Evolutionary conservation across 495 filamentous ascomycete species (phyloP), one percentile per base, ranked within the genome.

Genomic region (Platismatia glauca): DNA sequence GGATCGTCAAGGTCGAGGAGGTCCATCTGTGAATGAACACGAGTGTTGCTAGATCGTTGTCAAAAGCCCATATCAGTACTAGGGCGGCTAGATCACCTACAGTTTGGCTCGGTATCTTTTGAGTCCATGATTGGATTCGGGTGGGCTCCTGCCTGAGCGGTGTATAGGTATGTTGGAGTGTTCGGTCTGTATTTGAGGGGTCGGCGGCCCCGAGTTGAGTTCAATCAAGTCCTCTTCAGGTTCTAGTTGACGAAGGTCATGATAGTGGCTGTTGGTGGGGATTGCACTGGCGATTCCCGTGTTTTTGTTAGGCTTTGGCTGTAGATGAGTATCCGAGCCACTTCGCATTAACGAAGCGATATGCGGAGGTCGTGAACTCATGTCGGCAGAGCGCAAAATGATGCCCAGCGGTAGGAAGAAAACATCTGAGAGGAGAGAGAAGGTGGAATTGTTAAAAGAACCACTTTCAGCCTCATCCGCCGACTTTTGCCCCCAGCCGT

Each of bases 201-300:
- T 63, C 16, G 55, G 35, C 27, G 55, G 61, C 15, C 43, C 12
- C 31, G 55, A 52, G 24, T 6, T 46, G 12, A 63, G 12, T 22
- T 63, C 16, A 27, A 63, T 63, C 31, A 63, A 20, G 27, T 63
- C 53, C 11, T 38, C 41, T 31, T 58, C 41, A 0, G 41, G 31
- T 20, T 60, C 12, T 7, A 60, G 35, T 27, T 58, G 35, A 46
- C 50, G 34, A 34, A 64, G 44, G 12, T 60, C 57, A 38, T 64
- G 1, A 46, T 44, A 64, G 55, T 64, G 50, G 34, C 56, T 59
- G 18, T 3, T 11, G 24, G 29, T 15, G 3, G 7, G 24, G 12
- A 1, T 13, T 50, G 22, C 29, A 9, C 22, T 29, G 24, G 1
- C 29, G 7, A 16, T 7, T 2, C 11, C 46, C 13, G 24, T 22